Base-by-base conservation (phyloP, 176 grass and related monocot species). In the Carex littledalei region DNA sequence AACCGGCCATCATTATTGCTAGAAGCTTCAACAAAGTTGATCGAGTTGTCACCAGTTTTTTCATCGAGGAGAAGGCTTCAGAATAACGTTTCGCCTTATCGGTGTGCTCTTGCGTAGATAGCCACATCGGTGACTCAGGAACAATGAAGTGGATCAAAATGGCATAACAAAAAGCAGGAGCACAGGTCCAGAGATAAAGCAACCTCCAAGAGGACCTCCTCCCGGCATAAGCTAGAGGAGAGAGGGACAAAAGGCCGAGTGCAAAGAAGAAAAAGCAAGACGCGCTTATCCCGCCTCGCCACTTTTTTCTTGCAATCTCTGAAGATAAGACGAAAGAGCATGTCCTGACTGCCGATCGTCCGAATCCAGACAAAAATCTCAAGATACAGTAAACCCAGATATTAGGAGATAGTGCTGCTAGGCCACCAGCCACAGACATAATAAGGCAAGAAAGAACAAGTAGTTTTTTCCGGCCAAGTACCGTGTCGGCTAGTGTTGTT, bases 61-160 rank as follows among this genome's bases (percentile, higher is more conserved):
- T 86, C n/a, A 94, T 58, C 50, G 91, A 79, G 35, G 90, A 67
- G 62, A 97, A 92, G 29, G 66, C 74, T 63, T 79, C 43, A 0
- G 2, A 43, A 71, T n/a, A n/a, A 9, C 3, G 5, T 56, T 8
- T 21, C 17, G 0, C 12, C 67, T 45, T 45, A 45, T 31, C 0
- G 15, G 34, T 71, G 5, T 71, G 13, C 14, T 71, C 16, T 41
- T 43, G 13, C 2, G 3, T 41, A 9, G 79, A 78, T n/a, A 97
- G 91, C 94, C 94, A 97, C 62, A 88, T 83, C 10, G 94, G 94
- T 14, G 94, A 97, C 68, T 97, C 94, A 10, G 85, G 85, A 45
- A 89, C 85, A 57, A 90, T 22, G 56, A 87, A 84, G 82, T 87
- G 79, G 12, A 97, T 3, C 0, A 94, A 58, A 29, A 86, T 11